These are phyloP conservation scores for Hypoxylon sp. DNA, from an alignment of 2,329 filamentous ascomycete genomes.

Conservation along the genomic window DNA sequence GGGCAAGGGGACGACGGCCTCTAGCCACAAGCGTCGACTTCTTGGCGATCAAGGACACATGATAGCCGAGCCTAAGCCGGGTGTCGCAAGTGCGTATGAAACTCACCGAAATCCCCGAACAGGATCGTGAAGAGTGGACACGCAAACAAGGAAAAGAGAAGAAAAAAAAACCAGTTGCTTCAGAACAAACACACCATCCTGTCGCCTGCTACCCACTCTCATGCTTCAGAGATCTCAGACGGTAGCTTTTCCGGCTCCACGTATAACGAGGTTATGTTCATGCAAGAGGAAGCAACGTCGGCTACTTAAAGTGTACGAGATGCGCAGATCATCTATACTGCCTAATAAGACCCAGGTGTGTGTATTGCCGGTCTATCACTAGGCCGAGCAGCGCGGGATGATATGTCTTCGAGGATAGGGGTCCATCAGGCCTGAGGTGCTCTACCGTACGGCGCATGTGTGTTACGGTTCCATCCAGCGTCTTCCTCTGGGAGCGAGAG, in stretches of 20 bases:
- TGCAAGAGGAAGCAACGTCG: constrained; percentile 29
- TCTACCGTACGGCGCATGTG: constrained; percentile 11
- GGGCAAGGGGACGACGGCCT: constrained; percentile 29
- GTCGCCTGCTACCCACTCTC: constrained; percentile 3
- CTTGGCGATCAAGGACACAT: constrained; percentile 31
- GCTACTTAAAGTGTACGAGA: constrained; percentile 21
- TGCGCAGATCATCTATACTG: constrained; percentile 27
- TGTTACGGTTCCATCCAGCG: constrained; percentile 18
- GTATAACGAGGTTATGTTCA: constrained; percentile 12
- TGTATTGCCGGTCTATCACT: constrained; percentile 2
- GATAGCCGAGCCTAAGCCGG: constrained; percentile 19
- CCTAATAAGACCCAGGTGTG: constrained; percentile 19
- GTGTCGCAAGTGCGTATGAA: constrained; percentile 17
- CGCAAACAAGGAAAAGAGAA: too few species aligned
- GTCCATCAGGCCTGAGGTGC: constrained; percentile 16
- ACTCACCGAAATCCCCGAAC: constrained; percentile 30
- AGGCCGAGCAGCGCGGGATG: constrained; percentile 18
- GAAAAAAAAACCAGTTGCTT: background rate
- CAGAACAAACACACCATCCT: constrained; percentile 14
- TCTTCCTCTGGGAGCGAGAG: background rate
- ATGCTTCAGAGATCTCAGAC: constrained; percentile 9
- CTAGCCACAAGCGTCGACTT: constrained; percentile 29
- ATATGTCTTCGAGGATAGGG: constrained; percentile 21
- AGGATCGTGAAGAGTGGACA: background rate
- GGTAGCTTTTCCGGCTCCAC: constrained; percentile 7